These are phyloP conservation scores for Ophiocordyceps polyrhachis-furcata DNA, from an alignment of 2,329 filamentous ascomycete species.

Conservation along the genomic window DNA sequence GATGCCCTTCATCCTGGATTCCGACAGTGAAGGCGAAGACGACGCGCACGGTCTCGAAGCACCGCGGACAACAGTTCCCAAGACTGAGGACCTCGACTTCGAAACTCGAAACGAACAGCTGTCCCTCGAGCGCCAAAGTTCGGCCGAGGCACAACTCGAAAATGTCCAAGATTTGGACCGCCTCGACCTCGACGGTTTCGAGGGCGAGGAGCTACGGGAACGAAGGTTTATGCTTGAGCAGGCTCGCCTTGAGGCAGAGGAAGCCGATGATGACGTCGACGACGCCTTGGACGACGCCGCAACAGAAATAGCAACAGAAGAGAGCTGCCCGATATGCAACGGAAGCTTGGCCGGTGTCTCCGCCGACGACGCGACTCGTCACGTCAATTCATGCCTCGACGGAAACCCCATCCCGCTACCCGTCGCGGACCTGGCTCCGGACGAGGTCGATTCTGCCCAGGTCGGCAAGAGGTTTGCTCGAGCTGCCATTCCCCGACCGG, in stretches of 20 bases:
- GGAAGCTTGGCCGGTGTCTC: constrained; percentile 39
- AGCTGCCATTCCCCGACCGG: constrained; percentile 54
- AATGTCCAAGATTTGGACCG: constrained; percentile 32
- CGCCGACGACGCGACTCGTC: constrained; percentile 51
- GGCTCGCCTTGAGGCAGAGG: constrained; percentile 42
- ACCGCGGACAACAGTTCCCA: neutral
- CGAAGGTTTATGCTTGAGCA: constrained; percentile 62
- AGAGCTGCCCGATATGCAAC: constrained; percentile 62
- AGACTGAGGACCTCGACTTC: neutral
- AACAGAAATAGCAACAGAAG: constrained; percentile 5
- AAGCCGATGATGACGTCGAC: constrained; percentile 19
- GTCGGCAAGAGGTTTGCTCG: constrained; percentile 43
- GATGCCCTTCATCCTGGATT: constrained; percentile 51
- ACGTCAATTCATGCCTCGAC: constrained; percentile 89
- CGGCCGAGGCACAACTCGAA: constrained; percentile 14
- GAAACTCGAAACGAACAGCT: neutral
- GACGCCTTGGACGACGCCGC: constrained; percentile 14
- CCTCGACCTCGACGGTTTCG: constrained; percentile 29
- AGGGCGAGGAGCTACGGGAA: constrained; percentile 47
- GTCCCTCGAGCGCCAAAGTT: constrained; percentile 7
- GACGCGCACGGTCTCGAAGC: constrained; percentile 1
- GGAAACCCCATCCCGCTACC: constrained; percentile 49
- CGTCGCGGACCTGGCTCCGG: constrained; percentile 5
- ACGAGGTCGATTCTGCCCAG: constrained; percentile 18
- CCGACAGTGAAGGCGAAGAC: constrained; percentile 30